phyloP scores from a whole-genome alignment of 257 asterid genomes.

The Solanum pinnatisectum region DNA sequence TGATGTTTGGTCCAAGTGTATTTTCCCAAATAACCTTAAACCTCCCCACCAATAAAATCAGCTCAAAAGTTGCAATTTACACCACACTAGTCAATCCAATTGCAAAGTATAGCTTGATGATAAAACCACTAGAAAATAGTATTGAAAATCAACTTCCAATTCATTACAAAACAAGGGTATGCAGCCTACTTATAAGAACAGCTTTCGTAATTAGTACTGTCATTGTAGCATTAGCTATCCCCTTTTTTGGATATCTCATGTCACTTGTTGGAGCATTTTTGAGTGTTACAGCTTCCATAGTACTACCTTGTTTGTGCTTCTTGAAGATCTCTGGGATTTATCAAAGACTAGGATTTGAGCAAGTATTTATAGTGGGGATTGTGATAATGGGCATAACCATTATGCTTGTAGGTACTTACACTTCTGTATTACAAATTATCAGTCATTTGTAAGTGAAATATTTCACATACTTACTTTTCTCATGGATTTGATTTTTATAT shows the following conservation, averaged over 20 bases:
- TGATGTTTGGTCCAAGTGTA: conserved; percentile 67
- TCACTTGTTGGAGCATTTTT: conserved; percentile 81
- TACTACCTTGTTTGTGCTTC: conserved; percentile 73
- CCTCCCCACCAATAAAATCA: conserved; percentile 42
- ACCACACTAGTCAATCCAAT: conserved; percentile 73
- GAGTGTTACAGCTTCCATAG: conserved; percentile 54
- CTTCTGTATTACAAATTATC: conserved; percentile 44
- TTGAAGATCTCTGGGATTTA: conserved; percentile 61
- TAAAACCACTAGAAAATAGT: conserved; percentile 48
- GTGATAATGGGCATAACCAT: conserved; percentile 40
- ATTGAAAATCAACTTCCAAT: conserved; percentile 31
- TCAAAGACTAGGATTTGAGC: conserved; percentile 24
- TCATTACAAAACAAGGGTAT: conserved; percentile 2
- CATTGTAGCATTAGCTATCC: conserved; percentile 50
- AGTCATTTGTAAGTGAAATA: conserved; percentile 6
- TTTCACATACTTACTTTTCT: not conserved
- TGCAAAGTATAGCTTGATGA: conserved; percentile 76
- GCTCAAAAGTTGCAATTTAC: conserved; percentile 69
- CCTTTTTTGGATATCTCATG: conserved; percentile 67
- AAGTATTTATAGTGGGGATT: conserved; percentile 30
- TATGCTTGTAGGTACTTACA: conserved; percentile 58
- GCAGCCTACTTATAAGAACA: conserved; percentile 31
- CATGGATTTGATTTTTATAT: not conserved
- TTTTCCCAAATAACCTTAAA: conserved; percentile 71
- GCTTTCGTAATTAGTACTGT: conserved; percentile 52